Evolutionary conservation across 108 stramenopile genomes (phyloP), one percentile per base, ranked within the genome.

Genomic region (Skeletonema tropicum): DNA sequence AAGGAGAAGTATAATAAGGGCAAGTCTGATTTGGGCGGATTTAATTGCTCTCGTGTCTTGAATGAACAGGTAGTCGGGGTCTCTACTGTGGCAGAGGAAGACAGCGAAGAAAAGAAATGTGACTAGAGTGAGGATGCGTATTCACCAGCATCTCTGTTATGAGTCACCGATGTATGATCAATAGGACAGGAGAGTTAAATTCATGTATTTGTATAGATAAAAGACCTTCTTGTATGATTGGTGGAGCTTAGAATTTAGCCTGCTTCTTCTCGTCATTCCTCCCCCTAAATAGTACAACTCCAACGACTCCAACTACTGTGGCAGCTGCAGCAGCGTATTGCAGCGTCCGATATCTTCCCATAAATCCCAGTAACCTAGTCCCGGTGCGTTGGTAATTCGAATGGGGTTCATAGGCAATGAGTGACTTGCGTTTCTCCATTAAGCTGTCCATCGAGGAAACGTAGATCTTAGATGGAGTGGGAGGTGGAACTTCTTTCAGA

Each of bases 351-450:
- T 82, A 64, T 38, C 60, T 66, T 29, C 74, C 65, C 12, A 79
- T 41, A 10, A 64, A 29, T 49, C 41, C 10, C 52, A 55, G 9
- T 2, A 55, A n/a, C 23, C 52, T 55, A 29, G 67, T 41, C 11
- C 19, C 45, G 6, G 26, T 35, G 15, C 67, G 39, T 21, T 62
- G 14, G 19, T 70, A 80, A 19, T 42, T 61, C 25, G 59, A 63
- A 25, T 62, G 46, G 57, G 80, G 70, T 14, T 82, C 80, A 67
- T 59, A 75, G 5, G 80, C 72, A 13, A 82, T 75, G 74, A 82
- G 48, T 17, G 55, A 38, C 59, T 64, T 75, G 29, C 80, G 57
- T 59, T 82, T 75, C 14, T 21, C 30, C 41, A 82, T 31, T n/a
- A 75, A 68, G 2, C 67, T 64, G 6, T 66, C 70, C 35, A 66